phyloP scores from a whole-genome alignment of 2,329 filamentous ascomycete species.

The Cladosporium sp. region DNA sequence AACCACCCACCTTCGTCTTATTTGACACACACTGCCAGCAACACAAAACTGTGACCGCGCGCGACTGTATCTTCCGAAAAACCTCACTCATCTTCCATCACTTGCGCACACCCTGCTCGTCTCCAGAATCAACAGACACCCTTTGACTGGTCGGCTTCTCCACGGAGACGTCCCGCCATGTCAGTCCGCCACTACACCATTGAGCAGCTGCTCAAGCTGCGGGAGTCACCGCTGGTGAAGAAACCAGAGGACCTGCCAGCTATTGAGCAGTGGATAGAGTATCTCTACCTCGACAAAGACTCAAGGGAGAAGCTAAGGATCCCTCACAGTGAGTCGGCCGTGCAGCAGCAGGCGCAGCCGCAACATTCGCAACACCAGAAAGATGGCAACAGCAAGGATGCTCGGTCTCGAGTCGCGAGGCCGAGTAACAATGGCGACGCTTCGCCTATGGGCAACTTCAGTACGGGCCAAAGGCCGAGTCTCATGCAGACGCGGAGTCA shows the following conservation, averaged over 20 bases:
- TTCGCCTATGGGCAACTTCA: constrained; percentile 33
- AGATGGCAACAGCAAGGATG: constrained; percentile 7
- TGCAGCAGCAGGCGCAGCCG: constrained; percentile 12
- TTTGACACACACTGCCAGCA: background rate
- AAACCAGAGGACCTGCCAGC: constrained; percentile 76
- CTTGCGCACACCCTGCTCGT: background rate
- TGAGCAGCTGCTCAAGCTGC: constrained; percentile 68
- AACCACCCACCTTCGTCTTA: background rate
- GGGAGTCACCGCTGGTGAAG: constrained; percentile 73
- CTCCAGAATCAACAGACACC: background rate
- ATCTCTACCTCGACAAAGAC: constrained; percentile 33
- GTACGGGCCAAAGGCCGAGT: constrained; percentile 27
- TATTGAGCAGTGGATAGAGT: constrained; percentile 96
- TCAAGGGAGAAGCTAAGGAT: constrained; percentile 34
- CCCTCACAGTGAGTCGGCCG: constrained; percentile 29
- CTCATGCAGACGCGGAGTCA: constrained; percentile 24
- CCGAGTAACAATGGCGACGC: constrained; percentile 14
- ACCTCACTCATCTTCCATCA: background rate
- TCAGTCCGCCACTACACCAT: constrained; percentile 59
- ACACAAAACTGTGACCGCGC: background rate
- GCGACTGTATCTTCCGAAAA: background rate
- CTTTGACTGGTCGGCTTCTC: background rate
- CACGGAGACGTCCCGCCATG: constrained; percentile 16
- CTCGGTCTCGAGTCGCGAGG: constrained; percentile 6
- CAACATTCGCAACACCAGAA: constrained; percentile 17